Conservation (phyloP, 23 red algal genomes). For the Agarophyton chilense region DNA sequence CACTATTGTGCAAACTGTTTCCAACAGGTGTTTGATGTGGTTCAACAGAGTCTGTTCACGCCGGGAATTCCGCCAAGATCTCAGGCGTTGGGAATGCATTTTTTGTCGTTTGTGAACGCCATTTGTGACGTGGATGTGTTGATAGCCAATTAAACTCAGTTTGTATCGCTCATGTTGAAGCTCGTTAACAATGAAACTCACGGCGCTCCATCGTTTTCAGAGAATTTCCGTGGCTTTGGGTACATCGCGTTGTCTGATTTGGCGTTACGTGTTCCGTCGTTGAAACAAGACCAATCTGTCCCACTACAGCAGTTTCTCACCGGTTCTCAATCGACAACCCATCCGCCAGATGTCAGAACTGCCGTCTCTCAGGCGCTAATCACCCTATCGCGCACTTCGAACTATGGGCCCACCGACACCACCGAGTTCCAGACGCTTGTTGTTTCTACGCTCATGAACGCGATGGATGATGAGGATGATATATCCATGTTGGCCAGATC, state of each 20-base stretch:
- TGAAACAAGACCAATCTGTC: background rate
- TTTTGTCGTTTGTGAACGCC: conserved; percentile 41
- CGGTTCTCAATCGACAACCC: background rate
- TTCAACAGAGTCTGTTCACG: conserved; percentile 1
- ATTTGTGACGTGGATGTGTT: conserved; percentile 36
- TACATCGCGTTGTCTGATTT: conserved; percentile 48
- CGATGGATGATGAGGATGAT: conserved; percentile 23
- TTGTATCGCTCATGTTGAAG: conserved; percentile 48
- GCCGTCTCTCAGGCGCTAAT: conserved; percentile 60
- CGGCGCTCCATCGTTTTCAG: conserved; percentile 38
- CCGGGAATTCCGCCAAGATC: conserved; percentile 50
- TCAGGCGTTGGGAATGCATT: conserved; percentile 68
- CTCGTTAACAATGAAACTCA: conserved; percentile 29
- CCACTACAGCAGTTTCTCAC: conserved; percentile 39
- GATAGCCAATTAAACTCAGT: background rate
- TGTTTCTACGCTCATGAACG: conserved; percentile 19
- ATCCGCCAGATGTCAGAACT: conserved; percentile 37
- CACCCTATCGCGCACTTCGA: conserved; percentile 24
- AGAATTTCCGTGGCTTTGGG: conserved; percentile 55
- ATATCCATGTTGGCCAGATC: conserved; percentile 17
- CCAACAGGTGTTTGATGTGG: conserved; percentile 48
- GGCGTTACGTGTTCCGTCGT: conserved; percentile 27
- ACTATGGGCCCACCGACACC: background rate
- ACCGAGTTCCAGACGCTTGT: background rate
- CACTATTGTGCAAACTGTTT: conserved; percentile 55